Percentiles rank a stretch among this genome's conserved stretches.
These are phyloP conservation scores for Aristolochia californica DNA, from an alignment of 164 flowering plant genomes.

Conservation along the genomic window DNA sequence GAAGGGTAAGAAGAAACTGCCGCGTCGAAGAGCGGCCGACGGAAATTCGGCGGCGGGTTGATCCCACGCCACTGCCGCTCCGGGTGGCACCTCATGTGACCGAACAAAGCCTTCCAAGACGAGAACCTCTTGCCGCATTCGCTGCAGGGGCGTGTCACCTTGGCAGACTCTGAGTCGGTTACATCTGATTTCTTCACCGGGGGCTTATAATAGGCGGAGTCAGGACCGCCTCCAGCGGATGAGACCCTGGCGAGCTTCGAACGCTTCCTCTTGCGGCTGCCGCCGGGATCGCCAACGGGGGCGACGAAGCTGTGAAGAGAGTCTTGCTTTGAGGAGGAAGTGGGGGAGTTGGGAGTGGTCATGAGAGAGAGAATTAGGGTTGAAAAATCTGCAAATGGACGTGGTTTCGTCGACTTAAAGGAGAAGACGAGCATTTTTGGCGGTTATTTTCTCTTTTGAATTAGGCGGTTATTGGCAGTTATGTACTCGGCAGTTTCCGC, in stretches of 20 bases:
- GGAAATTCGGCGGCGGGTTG: conserved; percentile 53
- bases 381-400: conserved; percentile 5
- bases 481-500: not conserved
- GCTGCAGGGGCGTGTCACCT: conserved; percentile 53
- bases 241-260: conserved; percentile 22
- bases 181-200: conserved; percentile 16
- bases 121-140: conserved; percentile 86
- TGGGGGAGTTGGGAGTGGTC: conserved; percentile 1
- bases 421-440: conserved; percentile 7
- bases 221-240: not conserved
- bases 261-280: conserved; percentile 37
- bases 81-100: conserved; percentile 98
- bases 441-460: conserved; percentile 13
- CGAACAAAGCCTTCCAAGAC: conserved; percentile 88
- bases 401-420: not conserved
- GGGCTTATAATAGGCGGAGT: not conserved
- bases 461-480: conserved; percentile 17
- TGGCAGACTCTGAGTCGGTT: conserved; percentile 40
- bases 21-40: not conserved
- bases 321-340: not conserved
- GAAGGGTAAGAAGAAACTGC: conserved; percentile 1
- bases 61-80: conserved; percentile 96
- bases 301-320: not conserved
- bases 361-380: conserved; percentile 1
- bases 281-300: not conserved